A percentile compares a stretch with the other conserved stretches of the same genome.
phyloP scores from a whole-genome alignment of 257 asterid genomes.

The Solanum bulbocastanum region DNA sequence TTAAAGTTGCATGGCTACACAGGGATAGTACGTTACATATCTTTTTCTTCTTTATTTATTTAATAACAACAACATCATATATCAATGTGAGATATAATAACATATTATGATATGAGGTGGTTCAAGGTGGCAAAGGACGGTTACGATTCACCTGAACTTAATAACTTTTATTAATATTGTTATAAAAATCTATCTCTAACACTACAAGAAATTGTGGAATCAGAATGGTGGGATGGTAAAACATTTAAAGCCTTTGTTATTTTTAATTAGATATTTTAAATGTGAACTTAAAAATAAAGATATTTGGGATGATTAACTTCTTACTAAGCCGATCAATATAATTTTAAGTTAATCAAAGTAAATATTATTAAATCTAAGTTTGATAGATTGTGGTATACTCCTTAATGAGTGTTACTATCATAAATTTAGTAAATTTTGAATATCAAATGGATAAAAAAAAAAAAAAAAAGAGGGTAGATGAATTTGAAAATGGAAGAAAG shows the following conservation, averaged over 20 bases:
- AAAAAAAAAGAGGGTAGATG: not conserved
- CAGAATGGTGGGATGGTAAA: not conserved
- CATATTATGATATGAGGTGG: not conserved
- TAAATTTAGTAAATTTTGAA: not conserved
- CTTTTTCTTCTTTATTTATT: not conserved
- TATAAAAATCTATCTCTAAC: not conserved
- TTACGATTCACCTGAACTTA: not conserved
- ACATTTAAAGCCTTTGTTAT: not conserved
- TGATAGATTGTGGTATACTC: not conserved
- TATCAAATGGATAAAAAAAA: not conserved
- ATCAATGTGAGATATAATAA: not conserved
- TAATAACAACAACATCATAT: not conserved
- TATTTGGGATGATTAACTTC: not conserved
- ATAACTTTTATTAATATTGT: not conserved
- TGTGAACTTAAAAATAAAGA: not conserved
- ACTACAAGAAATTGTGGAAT: not conserved
- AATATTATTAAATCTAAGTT: not conserved
- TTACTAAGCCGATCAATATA: not conserved
- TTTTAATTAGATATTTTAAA: not conserved
- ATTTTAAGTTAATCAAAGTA: not conserved
- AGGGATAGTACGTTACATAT: constrained; percentile 11
- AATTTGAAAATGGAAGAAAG: constrained; percentile 17
- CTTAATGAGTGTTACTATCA: not conserved
- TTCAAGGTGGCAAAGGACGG: not conserved
- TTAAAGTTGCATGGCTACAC: constrained; percentile 54